phyloP scores from a whole-genome alignment of 75 land plant species.

The Sequoiadendron giganteum region DNA sequence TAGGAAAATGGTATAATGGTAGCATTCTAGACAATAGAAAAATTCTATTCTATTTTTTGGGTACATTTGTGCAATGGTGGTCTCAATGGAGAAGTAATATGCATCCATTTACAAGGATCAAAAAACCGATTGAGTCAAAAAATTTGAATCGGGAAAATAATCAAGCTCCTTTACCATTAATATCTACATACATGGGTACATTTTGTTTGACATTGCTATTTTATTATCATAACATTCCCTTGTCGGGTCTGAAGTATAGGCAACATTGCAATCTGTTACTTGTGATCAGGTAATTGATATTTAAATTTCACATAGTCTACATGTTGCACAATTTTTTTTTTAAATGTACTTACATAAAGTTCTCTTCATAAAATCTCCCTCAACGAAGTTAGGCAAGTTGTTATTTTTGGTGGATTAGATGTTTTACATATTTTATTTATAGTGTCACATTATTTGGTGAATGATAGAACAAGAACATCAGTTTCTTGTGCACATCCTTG shows the following conservation, averaged over 20 bases:
- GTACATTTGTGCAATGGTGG: too few relatives aligned
- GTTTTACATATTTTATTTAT: neutral
- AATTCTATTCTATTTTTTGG: too few relatives aligned
- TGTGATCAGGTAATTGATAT: neutral
- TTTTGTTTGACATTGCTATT: too few relatives aligned
- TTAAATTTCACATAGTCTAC: neutral
- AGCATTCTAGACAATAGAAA: too few relatives aligned
- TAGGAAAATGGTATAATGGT: too few relatives aligned
- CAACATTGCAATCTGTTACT: neutral
- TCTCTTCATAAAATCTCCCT: neutral
- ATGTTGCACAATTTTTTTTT: neutral
- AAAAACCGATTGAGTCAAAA: too few relatives aligned
- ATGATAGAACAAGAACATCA: neutral
- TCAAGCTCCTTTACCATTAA: too few relatives aligned
- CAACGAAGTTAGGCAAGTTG: neutral
- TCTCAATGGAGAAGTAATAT: too few relatives aligned
- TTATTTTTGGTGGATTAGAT: neutral
- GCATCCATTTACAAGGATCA: too few relatives aligned
- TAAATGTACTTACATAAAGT: neutral
- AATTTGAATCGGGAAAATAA: too few relatives aligned
- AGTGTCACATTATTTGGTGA: neutral
- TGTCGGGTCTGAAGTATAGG: neutral
- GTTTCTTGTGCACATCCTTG: neutral
- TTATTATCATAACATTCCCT: too few relatives aligned
- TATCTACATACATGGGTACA: too few relatives aligned